Percentiles rank a stretch among this genome's conserved stretches.
Conservation (phyloP, 805 yeast species). For the Yamadazyma paraphyllophila region DNA sequence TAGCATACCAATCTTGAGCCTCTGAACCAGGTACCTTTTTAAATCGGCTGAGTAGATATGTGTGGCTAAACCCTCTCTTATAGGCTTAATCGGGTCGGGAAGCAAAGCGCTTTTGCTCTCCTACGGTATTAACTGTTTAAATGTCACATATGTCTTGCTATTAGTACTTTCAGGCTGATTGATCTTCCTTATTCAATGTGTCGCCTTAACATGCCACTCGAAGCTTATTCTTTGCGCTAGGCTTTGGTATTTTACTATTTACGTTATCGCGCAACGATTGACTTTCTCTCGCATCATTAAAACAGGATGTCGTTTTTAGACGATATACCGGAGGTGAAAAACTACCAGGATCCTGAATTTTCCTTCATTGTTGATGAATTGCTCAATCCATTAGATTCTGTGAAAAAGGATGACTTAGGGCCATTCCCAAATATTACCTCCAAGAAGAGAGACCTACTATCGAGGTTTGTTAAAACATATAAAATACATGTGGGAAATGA, state of each 20-base stretch:
- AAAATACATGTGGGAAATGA: slow-evolving; percentile 42
- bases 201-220: no score
- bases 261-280: neutral
- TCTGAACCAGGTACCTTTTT: no score
- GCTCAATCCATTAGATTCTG: slow-evolving; percentile 39
- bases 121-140: no score
- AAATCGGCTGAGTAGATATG: no score
- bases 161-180: no score
- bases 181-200: no score
- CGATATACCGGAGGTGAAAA: slow-evolving; percentile 26
- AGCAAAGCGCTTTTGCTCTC: no score
- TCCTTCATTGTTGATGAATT: slow-evolving; percentile 39
- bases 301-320: slow-evolving; percentile 18
- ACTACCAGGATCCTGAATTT: slow-evolving; percentile 42
- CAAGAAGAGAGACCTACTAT: slow-evolving; percentile 26
- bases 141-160: no score
- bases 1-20: no score
- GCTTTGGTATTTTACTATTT: neutral
- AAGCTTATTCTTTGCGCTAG: no score
- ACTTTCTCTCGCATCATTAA: neutral
- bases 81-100: no score
- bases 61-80: no score
- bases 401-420: slow-evolving; percentile 25
- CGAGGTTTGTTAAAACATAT: slow-evolving; percentile 29
- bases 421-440: slow-evolving; percentile 22